These are phyloP conservation scores for Pontederia paniculata DNA, from an alignment of 176 grass and related monocot genomes.

Conservation along the genomic window DNA sequence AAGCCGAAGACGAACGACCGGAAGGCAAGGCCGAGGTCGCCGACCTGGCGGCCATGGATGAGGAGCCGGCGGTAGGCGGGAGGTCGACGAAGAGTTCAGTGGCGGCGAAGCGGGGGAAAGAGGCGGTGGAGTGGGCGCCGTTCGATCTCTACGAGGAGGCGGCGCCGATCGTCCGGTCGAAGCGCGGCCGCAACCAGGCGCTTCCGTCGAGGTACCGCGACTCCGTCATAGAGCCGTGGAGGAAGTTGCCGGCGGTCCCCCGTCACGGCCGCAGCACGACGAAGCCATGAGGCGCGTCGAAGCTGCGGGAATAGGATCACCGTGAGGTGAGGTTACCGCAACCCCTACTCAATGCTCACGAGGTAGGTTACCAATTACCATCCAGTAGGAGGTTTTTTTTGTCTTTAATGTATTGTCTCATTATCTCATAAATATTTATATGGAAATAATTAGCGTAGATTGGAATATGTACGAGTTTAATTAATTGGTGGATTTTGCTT, in stretches of 20 bases:
- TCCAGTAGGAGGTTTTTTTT: too few species aligned
- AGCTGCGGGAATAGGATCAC: too few species aligned
- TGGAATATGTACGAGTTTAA: too few species aligned
- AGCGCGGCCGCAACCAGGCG: slow-evolving; percentile 20
- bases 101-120: slow-evolving; percentile 5
- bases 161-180: slow-evolving; percentile 24
- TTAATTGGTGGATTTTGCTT: too few species aligned
- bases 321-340: too few species aligned
- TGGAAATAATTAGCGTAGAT: too few species aligned
- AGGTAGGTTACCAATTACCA: too few species aligned
- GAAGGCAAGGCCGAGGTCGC: not conserved
- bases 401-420: too few species aligned
- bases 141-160: slow-evolving; percentile 24
- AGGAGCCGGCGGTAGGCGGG: not conserved
- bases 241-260: slow-evolving; percentile 1
- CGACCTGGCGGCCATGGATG: too few species aligned
- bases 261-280: not conserved
- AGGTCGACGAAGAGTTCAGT: not conserved
- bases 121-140: not conserved
- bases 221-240: slow-evolving; percentile 21
- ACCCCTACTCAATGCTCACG: too few species aligned
- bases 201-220: slow-evolving; percentile 21
- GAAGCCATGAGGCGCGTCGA: not conserved
- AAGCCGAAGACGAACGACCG: not conserved
- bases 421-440: too few species aligned